phyloP scores from a whole-genome alignment of 1,284 basidiomycete species.

The Apiotrichum gamsii region DNA sequence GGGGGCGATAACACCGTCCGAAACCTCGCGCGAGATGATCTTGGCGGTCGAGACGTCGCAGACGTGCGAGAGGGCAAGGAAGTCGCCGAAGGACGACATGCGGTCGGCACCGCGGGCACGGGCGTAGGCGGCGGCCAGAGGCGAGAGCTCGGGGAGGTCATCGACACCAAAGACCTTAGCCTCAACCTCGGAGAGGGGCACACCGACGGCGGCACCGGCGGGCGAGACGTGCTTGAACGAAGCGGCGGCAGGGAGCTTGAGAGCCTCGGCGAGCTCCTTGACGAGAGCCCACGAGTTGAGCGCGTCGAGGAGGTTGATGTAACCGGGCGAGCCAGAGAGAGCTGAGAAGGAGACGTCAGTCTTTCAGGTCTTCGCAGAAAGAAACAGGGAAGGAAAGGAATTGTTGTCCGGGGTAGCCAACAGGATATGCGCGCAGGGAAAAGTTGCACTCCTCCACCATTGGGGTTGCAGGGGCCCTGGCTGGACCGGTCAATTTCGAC shows the following conservation, averaged over 20 bases:
- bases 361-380: neutral
- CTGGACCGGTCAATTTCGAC: constrained; percentile 17
- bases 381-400: neutral
- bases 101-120: constrained; percentile 95
- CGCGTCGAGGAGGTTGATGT: constrained; percentile 98
- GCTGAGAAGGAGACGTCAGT: constrained; percentile 51
- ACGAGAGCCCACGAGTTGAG: constrained; percentile 97
- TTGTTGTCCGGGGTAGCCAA: neutral
- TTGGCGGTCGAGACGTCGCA: constrained; percentile 91
- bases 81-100: constrained; percentile 99
- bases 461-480: too few relatives aligned
- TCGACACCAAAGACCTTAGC: constrained; percentile 96
- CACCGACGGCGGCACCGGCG: constrained; percentile 87
- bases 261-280: constrained; percentile 80
- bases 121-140: constrained; percentile 88
- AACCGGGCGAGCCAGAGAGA: constrained; percentile 89
- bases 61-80: constrained; percentile 87
- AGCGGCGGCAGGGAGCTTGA: constrained; percentile 80
- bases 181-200: constrained; percentile 76
- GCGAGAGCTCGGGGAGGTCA: constrained; percentile 80
- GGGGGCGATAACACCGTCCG: constrained; percentile 95
- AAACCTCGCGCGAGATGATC: constrained; percentile 96
- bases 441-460: too few relatives aligned
- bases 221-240: constrained; percentile 99
- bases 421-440: too few relatives aligned